Base-by-base conservation (phyloP, 2,329 filamentous ascomycete species). In the Penicillium sp. region DNA sequence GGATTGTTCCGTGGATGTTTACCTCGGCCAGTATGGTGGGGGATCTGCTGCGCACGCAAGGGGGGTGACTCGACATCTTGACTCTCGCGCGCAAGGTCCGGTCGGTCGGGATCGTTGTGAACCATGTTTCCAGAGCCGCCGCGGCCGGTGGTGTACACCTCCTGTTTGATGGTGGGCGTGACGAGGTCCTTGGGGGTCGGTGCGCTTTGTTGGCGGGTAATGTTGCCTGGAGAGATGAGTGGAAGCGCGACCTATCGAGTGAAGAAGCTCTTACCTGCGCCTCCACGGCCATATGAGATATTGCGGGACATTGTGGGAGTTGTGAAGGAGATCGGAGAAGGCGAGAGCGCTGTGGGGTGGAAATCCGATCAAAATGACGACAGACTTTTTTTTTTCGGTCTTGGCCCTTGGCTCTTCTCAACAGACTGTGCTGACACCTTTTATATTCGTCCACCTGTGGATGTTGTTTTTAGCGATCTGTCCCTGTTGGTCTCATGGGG, bases 101-200 rank as follows among this genome's bases (percentile, higher is more conserved):
- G 81, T 58, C 77, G 85, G 40, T 80, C 76, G 3, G 87, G 85
- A 64, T 94, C 88, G 58, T 84, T 85, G 69, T 88, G 87, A 45
- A 88, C 86, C 88, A 96, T 96, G 78, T 96, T 96, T 56, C 92
- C 92, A 4, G 84, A 87, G 57, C 92, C 92, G 52, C 92, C 92
- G 48, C 92, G 89, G 53, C 92, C 92, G 3, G 92, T 97, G 18
- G 92, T 96, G 69, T 93, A 92, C 61, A 90, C 80, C n/a, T 88
- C 77, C 44, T 83, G 83, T 77, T 95, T 96, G 69, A 97, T 84
- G 11, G 85, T 88, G 1, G 92, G 92, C 1, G 92, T 96, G 66
- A 87, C 78, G 59, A 96, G 84, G 67, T 93, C 89, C 59, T 83
- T 76, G 47, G 84, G 77, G 29, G 78, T 74, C 42, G 85, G 66